Percentiles rank a stretch among this genome's conserved stretches.
Conservation (phyloP, 139 green algal species). For the Bryopsis sp. region DNA sequence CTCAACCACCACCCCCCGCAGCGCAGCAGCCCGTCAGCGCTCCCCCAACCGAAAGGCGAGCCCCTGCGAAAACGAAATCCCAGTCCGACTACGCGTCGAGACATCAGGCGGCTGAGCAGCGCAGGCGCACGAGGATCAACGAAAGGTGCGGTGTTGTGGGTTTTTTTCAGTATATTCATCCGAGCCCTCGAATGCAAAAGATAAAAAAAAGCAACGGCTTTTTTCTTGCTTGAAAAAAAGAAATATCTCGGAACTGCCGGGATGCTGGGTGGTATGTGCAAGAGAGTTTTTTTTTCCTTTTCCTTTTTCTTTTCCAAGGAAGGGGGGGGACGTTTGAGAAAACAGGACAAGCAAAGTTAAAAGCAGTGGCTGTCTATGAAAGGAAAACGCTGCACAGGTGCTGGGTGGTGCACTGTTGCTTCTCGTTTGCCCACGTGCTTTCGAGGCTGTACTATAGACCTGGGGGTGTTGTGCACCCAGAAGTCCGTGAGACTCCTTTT, state of each 20-base stretch:
- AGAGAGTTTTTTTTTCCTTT: conserved; percentile 3
- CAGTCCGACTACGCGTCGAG: background rate
- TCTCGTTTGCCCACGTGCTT: too few species aligned
- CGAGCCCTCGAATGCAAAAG: too few species aligned
- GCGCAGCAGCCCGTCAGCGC: background rate
- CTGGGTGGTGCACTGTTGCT: too few species aligned
- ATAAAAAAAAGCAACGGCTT: too few species aligned
- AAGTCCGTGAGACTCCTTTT: background rate
- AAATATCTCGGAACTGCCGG: background rate
- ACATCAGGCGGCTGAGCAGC: conserved; percentile 50
- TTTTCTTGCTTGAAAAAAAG: background rate
- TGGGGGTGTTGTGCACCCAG: background rate
- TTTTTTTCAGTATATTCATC: too few species aligned
- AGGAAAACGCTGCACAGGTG: too few species aligned
- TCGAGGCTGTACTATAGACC: background rate
- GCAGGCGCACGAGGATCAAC: conserved; percentile 59
- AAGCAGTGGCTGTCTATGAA: too few species aligned
- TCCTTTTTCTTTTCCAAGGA: too few species aligned
- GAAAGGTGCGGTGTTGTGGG: conserved; percentile 36
- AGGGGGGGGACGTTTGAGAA: too few species aligned
- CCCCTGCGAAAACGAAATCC: background rate
- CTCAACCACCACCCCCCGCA: too few species aligned
- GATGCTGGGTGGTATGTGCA: background rate
- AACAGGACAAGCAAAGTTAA: too few species aligned
- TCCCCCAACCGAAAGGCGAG: background rate